Conservation (phyloP, 805 yeast species). For the Vanderwaltozyma verrucispora region DNA sequence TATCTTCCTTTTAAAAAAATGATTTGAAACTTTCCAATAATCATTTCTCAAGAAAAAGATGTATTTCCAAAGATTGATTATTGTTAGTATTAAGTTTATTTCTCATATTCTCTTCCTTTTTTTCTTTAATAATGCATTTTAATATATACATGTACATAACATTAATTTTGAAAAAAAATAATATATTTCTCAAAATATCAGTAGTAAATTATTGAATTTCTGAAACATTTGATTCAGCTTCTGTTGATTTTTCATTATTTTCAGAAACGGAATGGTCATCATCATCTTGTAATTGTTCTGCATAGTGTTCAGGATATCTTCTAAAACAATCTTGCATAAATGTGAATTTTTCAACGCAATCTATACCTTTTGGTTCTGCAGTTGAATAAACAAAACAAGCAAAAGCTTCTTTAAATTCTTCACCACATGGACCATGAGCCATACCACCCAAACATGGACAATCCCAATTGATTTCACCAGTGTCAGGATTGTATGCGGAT, state of each 20-base stretch:
- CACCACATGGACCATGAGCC: constrained; percentile 99
- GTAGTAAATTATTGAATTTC: no score
- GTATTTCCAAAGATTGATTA: no score
- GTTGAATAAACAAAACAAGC: constrained; percentile 90
- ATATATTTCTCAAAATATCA: no score
- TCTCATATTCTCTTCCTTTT: no score
- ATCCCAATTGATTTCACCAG: constrained; percentile 99
- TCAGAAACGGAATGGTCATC: no score
- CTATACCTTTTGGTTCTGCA: constrained; percentile 93
- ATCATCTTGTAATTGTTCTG: constrained; percentile 48
- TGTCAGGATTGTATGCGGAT: constrained; percentile 88
- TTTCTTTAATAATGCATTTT: no score
- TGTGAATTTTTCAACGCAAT: constrained; percentile 84
- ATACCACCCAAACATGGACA: constrained; percentile 99
- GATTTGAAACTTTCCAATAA: no score
- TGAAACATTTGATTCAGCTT: neutral
- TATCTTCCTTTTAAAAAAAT: no score
- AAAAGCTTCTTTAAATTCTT: constrained; percentile 88
- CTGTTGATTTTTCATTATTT: constrained; percentile 2
- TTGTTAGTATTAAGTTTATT: no score
- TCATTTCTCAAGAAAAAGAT: no score
- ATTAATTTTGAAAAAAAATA: no score
- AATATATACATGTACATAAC: no score
- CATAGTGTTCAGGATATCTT: constrained; percentile 83
- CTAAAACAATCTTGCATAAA: constrained; percentile 90